These are phyloP conservation scores for Hericium alpestre DNA, from an alignment of 768 basidiomycete species.

Conservation along the genomic window DNA sequence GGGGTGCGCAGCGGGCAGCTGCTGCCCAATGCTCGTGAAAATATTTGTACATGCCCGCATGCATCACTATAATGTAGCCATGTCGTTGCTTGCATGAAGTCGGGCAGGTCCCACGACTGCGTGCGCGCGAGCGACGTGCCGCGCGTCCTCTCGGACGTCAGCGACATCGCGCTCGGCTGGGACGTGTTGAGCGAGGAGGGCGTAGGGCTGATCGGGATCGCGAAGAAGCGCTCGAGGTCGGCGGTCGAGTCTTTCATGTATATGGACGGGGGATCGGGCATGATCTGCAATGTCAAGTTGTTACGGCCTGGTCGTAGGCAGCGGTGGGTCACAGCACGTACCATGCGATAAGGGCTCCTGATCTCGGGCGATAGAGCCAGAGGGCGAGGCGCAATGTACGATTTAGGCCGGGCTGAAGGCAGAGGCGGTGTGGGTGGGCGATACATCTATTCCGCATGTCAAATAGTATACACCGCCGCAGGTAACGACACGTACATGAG, in stretches of 20 bases:
- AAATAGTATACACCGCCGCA: not conserved
- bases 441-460: slow-evolving; percentile 14
- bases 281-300: slow-evolving; percentile 1
- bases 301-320: not conserved
- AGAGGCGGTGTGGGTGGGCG: slow-evolving; percentile 25
- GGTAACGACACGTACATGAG: slow-evolving; percentile 3
- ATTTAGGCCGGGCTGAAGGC: slow-evolving; percentile 9
- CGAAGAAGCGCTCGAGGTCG: slow-evolving; percentile 1
- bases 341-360: slow-evolving; percentile 8
- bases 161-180: slow-evolving; percentile 7
- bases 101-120: not conserved
- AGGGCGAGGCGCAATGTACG: slow-evolving; percentile 1
- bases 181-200: slow-evolving; percentile 4
- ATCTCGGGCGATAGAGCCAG: not conserved
- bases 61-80: too few relatives aligned
- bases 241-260: slow-evolving; percentile 7
- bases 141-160: not conserved
- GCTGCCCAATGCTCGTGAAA: too few relatives aligned
- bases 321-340: not conserved
- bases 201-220: slow-evolving; percentile 4
- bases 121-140: not conserved
- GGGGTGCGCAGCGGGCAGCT: too few relatives aligned
- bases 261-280: slow-evolving; percentile 11
- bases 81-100: not conserved
- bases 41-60: too few relatives aligned